Evolutionary conservation across 176 grass and related monocot species (phyloP).

Genomic region (Areca catechu): DNA sequence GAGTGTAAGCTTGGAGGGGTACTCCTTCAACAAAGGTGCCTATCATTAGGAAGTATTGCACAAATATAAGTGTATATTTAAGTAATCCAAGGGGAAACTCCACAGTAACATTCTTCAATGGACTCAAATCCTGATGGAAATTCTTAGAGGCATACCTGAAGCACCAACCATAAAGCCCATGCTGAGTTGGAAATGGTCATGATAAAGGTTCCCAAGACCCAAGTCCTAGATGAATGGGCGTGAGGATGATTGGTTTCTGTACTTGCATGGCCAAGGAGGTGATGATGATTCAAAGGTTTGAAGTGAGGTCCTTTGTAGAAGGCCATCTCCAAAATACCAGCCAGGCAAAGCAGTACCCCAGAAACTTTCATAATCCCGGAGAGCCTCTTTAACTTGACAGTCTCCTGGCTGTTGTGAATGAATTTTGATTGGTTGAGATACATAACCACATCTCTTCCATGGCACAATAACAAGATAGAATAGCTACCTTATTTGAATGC

Average conservation of each 20-base stretch:
- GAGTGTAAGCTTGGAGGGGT: slow-evolving; percentile 62
- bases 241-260: not conserved
- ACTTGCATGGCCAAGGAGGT: slow-evolving; percentile 16
- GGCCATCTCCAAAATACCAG: slow-evolving; percentile 44
- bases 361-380: slow-evolving; percentile 51
- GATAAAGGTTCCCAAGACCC: slow-evolving; percentile 58
- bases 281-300: slow-evolving; percentile 44
- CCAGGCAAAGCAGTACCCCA: slow-evolving; percentile 40
- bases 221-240: slow-evolving; percentile 29
- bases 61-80: too few relatives aligned
- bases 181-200: slow-evolving; percentile 33
- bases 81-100: too few relatives aligned
- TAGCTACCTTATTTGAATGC: too few relatives aligned
- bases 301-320: slow-evolving; percentile 55
- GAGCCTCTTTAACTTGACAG: slow-evolving; percentile 42
- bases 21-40: slow-evolving; percentile 46
- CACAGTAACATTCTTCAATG: too few relatives aligned
- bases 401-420: slow-evolving; percentile 45
- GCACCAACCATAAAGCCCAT: slow-evolving; percentile 47
- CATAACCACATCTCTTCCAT: too few relatives aligned
- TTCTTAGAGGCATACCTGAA: slow-evolving; percentile 23
- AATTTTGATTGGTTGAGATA: not conserved
- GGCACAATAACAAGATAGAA: too few relatives aligned
- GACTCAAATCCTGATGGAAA: too few relatives aligned
- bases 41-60: slow-evolving; percentile 4